Evolutionary conservation across 176 grass and related monocot species (phyloP).

Genomic region (Oryza nivara): DNA sequence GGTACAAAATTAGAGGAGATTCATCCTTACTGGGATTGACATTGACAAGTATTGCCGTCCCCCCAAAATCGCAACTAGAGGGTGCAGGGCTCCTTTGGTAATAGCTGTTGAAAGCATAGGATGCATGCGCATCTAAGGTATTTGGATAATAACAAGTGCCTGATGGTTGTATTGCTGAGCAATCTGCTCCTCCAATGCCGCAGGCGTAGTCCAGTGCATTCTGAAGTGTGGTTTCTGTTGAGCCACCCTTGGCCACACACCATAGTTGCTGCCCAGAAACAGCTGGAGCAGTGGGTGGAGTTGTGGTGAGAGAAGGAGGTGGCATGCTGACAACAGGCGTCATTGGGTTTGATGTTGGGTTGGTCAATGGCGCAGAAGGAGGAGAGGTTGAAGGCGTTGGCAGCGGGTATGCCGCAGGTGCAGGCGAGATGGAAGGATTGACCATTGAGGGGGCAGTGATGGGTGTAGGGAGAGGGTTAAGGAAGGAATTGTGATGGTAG

Average conservation of each 20-base stretch:
- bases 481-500: slow-evolving; percentile 69
- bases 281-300: slow-evolving; percentile 43
- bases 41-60: slow-evolving; percentile 60
- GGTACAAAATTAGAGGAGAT: background rate
- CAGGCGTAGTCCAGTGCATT: slow-evolving; percentile 82
- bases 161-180: slow-evolving; percentile 64
- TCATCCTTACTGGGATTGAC: slow-evolving; percentile 72
- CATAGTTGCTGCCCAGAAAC: slow-evolving; percentile 58
- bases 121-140: slow-evolving; percentile 74
- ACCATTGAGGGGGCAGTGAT: slow-evolving; percentile 48
- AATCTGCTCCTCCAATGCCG: slow-evolving; percentile 66
- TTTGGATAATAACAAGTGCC: slow-evolving; percentile 83
- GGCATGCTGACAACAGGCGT: slow-evolving; percentile 22
- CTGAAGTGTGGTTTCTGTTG: slow-evolving; percentile 47
- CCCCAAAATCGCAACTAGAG: slow-evolving; percentile 78
- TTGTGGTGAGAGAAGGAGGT: slow-evolving; percentile 28
- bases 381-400: slow-evolving; percentile 57
- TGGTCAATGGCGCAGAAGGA: slow-evolving; percentile 46
- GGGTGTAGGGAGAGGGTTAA: slow-evolving; percentile 67
- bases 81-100: slow-evolving; percentile 74
- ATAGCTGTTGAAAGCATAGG: slow-evolving; percentile 84
- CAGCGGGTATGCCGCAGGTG: slow-evolving; percentile 44
- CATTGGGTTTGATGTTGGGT: slow-evolving; percentile 48
- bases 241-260: slow-evolving; percentile 72
- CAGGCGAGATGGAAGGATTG: slow-evolving; percentile 31